Evolutionary conservation across 2,329 filamentous ascomycete species (phyloP).

Genomic region (Phoma sp.): DNA sequence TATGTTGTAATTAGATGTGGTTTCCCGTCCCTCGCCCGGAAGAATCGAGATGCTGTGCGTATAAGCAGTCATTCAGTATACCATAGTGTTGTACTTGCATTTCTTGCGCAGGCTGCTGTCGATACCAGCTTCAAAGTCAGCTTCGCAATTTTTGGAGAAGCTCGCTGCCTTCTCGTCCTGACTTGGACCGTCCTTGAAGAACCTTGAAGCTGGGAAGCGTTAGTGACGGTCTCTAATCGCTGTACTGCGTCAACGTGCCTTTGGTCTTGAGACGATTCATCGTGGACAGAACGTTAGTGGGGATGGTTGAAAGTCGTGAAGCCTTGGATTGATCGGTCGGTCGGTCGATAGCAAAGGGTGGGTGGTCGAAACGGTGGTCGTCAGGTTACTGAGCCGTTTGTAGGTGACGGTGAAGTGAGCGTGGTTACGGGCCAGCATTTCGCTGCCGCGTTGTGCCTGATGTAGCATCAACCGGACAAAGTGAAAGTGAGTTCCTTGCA

Average conservation of each 20-base stretch:
- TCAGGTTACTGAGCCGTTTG: not conserved
- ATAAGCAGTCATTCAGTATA: not conserved
- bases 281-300: not conserved
- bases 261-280: slow-evolving; percentile 31
- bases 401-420: slow-evolving; percentile 8
- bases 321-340: no score
- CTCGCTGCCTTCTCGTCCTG: slow-evolving; percentile 26
- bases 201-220: slow-evolving; percentile 24
- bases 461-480: not conserved
- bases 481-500: not conserved
- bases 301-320: no score
- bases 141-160: not conserved
- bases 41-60: slow-evolving; percentile 15
- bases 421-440: not conserved
- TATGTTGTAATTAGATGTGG: not conserved
- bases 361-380: not conserved
- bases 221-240: not conserved
- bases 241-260: slow-evolving; percentile 15
- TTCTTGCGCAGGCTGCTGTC: slow-evolving; percentile 20
- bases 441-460: not conserved
- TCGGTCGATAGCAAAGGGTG: not conserved
- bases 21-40: slow-evolving; percentile 1
- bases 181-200: slow-evolving; percentile 26
- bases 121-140: slow-evolving; percentile 26
- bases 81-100: slow-evolving; percentile 12